Base-by-base conservation (phyloP, 2,329 filamentous ascomycete species). In the Aspergillus arachidicola region DNA sequence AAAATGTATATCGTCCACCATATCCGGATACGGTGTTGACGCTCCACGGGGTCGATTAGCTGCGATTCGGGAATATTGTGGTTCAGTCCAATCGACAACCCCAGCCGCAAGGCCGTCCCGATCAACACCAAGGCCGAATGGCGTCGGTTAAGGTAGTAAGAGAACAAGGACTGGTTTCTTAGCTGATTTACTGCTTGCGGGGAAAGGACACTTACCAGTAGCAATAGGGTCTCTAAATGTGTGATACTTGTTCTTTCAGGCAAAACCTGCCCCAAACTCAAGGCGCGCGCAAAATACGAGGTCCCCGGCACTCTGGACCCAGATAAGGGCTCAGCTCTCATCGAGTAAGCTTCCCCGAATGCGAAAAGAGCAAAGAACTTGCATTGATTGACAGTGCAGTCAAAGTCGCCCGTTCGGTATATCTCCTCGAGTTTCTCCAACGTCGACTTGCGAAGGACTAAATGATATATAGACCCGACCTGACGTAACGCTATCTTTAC, bases 301-400 rank as follows among this genome's bases (percentile, higher is more conserved):
- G 79, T 81, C 0, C 81, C 81, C 0, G 81, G 80, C 1, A 83
- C 79, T 9, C 72, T 69, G 4, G 69, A 72, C n/a, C 72, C 75
- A 19, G 71, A 69, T 1, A 69, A 69, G 60, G 75, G 67, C 62
- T 76, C 62, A 1, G 77, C 75, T 1, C 79, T 69, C 56, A 79
- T 78, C 0, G 80, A 80, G 61, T 82, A 83, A 2, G 80, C 79
- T 57, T 83, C 79, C 0, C 81, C 81, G 46, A 83, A 72, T 0
- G 79, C 79, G 71, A 83, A 81, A 10, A 83, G 65, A 0, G 78
- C 76, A 50, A 80, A 82, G 48, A 81, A 80, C 50, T 81, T 81
- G 69, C 79, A 82, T 12, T 81, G 68, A 69, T 78, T 80, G 57
- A 78, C 19, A 46, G 74, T 46, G 69, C 64, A 71, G 28, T 75